Base-by-base conservation (phyloP, 345 rosid genomes). In the Lumnitzera littorea region DNA sequence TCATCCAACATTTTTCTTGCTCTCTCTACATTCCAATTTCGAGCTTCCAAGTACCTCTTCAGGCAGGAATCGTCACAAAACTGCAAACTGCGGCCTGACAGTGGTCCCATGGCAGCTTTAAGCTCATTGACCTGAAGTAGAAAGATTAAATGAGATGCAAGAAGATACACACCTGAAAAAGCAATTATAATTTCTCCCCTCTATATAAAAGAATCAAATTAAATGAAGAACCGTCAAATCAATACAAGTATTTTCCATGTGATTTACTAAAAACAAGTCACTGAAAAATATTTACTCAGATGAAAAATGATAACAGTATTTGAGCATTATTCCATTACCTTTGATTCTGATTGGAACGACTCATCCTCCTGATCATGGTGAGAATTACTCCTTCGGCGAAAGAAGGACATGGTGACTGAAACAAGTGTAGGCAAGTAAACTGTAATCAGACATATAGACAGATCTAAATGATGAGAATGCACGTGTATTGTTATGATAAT, bases 1-100 rank as follows among this genome's bases (percentile, higher is more conserved):
- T 87, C 98, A 23, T 78, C 88, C 46, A 92, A 67, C 97, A 92
- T 84, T 76, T 85, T 89, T 77, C 80, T 85, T 29, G 96, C 77
- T 66, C 85, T 89, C 60, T 83, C 84, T 2, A 81, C 70, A 63
- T 89, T 84, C 98, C 96, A 87, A 57, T 67, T 85, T 58, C 96
- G 78, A 71, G 98, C 96, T 74, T 87, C 98, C 62, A 92, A 62
- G 66, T 87, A 92, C 70, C 96, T 85, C 91, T 68, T 82, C 36
- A 92, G 64, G 82, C 97, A 92, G 3, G 90, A 72, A 72, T 92
- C 96, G 25, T 82, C 73, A 66, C 96, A 89, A 48, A 69, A 92
- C 11, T 71, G 62, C 46, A 58, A 77, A 56, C 62, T 72, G 47
- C 75, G 75, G 50, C 76, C 91, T 41, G 91, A 81, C 10, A 87